phyloP scores from a whole-genome alignment of 768 basidiomycete species.

The Pleurotus eryngii region DNA sequence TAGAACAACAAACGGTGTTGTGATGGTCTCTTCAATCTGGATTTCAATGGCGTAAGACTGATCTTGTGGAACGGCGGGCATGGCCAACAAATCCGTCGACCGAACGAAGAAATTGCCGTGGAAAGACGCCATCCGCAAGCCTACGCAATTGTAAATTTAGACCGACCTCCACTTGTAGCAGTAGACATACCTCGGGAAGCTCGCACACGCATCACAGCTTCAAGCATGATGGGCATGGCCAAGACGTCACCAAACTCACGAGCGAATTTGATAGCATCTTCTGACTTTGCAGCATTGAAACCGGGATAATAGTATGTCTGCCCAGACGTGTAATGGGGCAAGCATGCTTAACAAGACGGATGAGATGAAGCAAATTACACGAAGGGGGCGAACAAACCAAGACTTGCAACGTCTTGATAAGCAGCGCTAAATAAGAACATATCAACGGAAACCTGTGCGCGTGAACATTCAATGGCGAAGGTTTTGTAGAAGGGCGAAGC shows the following conservation, averaged over 20 bases:
- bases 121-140: conserved; percentile 94
- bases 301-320: conserved; percentile 98
- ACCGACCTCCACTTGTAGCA: background rate
- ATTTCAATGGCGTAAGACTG: conserved; percentile 96
- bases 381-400: conserved; percentile 50
- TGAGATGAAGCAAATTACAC: background rate
- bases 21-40: conserved; percentile 92
- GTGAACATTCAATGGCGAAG: conserved; percentile 97
- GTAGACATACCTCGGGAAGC: conserved; percentile 76
- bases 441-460: conserved; percentile 95
- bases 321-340: conserved; percentile 97
- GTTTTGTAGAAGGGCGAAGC: conserved; percentile 96
- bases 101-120: conserved; percentile 99
- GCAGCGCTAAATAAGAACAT: conserved; percentile 97
- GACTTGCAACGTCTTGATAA: conserved; percentile 94
- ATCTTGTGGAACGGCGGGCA: conserved; percentile 95
- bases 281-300: conserved; percentile 90
- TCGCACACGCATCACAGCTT: conserved; percentile 96
- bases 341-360: conserved; percentile 52
- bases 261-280: conserved; percentile 97
- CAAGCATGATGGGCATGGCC: conserved; percentile 92
- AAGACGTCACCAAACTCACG: conserved; percentile 94
- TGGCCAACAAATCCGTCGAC: conserved; percentile 92
- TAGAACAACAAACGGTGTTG: conserved; percentile 86
- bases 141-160: conserved; percentile 26